Conservation (phyloP, 2,329 filamentous ascomycete species). For the Cordyceps cicadae region DNA sequence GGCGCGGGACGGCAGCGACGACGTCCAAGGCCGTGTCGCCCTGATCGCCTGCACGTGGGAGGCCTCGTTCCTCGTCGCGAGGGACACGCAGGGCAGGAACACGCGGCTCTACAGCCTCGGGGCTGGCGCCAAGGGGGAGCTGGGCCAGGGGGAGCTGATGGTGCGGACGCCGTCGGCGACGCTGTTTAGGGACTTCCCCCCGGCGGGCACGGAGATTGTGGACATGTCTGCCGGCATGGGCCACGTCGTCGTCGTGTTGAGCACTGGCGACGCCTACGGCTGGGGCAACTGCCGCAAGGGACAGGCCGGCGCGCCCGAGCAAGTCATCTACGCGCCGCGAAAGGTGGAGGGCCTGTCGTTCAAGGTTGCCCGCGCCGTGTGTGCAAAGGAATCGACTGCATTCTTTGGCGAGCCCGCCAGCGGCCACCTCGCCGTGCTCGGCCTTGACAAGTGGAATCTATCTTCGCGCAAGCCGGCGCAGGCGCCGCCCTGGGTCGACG, state of each 20-base stretch:
- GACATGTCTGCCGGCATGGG: slow-evolving; percentile 66
- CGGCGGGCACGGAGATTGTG: slow-evolving; percentile 45
- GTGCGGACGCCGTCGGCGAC: slow-evolving; percentile 40
- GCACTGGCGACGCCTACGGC: slow-evolving; percentile 70
- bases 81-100: slow-evolving; percentile 33
- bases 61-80: slow-evolving; percentile 54
- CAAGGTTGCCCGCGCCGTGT: slow-evolving; percentile 57
- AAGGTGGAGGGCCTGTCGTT: slow-evolving; percentile 54
- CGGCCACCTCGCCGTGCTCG: slow-evolving; percentile 60
- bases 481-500: slow-evolving; percentile 53
- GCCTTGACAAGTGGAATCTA: slow-evolving; percentile 66
- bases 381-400: slow-evolving; percentile 80
- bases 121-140: slow-evolving; percentile 59
- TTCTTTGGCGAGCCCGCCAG: slow-evolving; percentile 47
- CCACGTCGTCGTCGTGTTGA: slow-evolving; percentile 66
- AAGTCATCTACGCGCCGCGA: slow-evolving; percentile 49
- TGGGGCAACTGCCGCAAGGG: slow-evolving; percentile 87
- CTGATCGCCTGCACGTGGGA: slow-evolving; percentile 71
- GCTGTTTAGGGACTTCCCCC: slow-evolving; percentile 56
- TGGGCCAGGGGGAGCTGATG: slow-evolving; percentile 53
- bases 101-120: slow-evolving; percentile 57
- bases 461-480: slow-evolving; percentile 46
- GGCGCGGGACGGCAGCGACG: slow-evolving; percentile 20
- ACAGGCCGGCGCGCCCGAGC: slow-evolving; percentile 59
- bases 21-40: slow-evolving; percentile 21